phyloP scores from a whole-genome alignment of 1,284 basidiomycete genomes.

The Ganoderma meredithae region DNA sequence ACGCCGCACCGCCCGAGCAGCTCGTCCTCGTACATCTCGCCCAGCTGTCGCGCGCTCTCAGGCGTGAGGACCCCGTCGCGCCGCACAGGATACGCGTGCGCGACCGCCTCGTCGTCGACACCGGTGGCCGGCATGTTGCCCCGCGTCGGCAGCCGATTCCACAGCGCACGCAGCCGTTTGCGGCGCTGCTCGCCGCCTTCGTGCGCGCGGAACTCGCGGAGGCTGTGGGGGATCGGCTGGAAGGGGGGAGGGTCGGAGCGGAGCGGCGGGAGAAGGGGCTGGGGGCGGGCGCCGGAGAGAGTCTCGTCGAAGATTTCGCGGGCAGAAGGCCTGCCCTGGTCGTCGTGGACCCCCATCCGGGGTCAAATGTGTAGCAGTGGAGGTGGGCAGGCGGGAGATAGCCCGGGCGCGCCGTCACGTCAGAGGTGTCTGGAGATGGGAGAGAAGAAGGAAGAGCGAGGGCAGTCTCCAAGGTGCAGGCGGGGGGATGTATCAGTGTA shows the following conservation, averaged over 20 bases:
- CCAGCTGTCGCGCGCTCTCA: constrained; percentile 74
- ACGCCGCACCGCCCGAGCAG: constrained; percentile 69
- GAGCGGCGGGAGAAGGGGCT: constrained; percentile 63
- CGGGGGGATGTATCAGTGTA: constrained; percentile 13
- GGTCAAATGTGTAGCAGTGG: constrained; percentile 12
- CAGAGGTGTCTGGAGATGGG: constrained; percentile 14
- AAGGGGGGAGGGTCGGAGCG: constrained; percentile 57
- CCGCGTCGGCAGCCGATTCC: constrained; percentile 60
- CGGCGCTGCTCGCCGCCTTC: constrained; percentile 71
- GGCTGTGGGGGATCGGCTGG: constrained; percentile 52
- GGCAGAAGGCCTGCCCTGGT: constrained; percentile 36
- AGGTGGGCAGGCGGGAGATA: constrained; percentile 2
- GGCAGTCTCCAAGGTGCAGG: constrained; percentile 16
- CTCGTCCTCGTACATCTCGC: constrained; percentile 81
- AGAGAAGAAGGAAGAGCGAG: constrained; percentile 10
- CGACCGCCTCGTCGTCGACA: constrained; percentile 40
- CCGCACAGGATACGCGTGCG: constrained; percentile 38
- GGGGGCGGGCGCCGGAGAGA: constrained; percentile 59
- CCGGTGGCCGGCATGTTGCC: constrained; percentile 25
- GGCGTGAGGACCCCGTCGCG: constrained; percentile 56
- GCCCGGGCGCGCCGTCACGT: constrained; percentile 15
- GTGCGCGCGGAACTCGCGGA: constrained; percentile 67
- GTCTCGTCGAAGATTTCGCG: constrained; percentile 60
- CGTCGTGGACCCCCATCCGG: constrained; percentile 28
- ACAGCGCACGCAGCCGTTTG: constrained; percentile 63